Evolutionary conservation across 1,284 basidiomycete species (phyloP).

Genomic region (Rhodotorula sp.): DNA sequence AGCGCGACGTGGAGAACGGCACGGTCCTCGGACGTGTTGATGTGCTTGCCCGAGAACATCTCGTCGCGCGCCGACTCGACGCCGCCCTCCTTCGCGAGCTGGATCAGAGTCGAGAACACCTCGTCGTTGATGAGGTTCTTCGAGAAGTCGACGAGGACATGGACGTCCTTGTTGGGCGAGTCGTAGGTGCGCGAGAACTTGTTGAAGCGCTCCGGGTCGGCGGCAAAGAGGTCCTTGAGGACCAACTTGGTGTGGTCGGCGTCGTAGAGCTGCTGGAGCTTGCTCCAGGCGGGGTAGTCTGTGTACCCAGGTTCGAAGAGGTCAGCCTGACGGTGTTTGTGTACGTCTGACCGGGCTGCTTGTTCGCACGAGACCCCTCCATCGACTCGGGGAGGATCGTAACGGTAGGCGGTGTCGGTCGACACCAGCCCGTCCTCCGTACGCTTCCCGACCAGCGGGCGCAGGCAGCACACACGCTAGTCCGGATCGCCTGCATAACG

Average conservation of each 20-base stretch:
- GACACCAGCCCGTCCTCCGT: too few relatives aligned
- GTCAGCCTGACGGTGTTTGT: too few relatives aligned
- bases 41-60: slow-evolving; percentile 95
- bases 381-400: too few relatives aligned
- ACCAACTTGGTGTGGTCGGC: slow-evolving; percentile 71
- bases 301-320: not conserved
- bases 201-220: slow-evolving; percentile 81
- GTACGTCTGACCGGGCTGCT: too few relatives aligned
- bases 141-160: slow-evolving; percentile 91
- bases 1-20: slow-evolving; percentile 94
- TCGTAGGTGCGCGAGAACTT: slow-evolving; percentile 80
- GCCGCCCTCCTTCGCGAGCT: slow-evolving; percentile 79
- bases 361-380: too few relatives aligned
- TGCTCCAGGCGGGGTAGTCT: slow-evolving; percentile 89
- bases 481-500: too few relatives aligned
- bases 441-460: too few relatives aligned
- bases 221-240: slow-evolving; percentile 86
- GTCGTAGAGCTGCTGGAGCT: slow-evolving; percentile 83
- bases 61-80: slow-evolving; percentile 83
- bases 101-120: slow-evolving; percentile 67
- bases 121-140: slow-evolving; percentile 93
- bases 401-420: too few relatives aligned
- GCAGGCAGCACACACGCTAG: too few relatives aligned
- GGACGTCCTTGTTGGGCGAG: slow-evolving; percentile 67
- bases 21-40: slow-evolving; percentile 97